These are phyloP conservation scores for Podaxis sp. DNA, from an alignment of 768 basidiomycete species.

Conservation along the genomic window DNA sequence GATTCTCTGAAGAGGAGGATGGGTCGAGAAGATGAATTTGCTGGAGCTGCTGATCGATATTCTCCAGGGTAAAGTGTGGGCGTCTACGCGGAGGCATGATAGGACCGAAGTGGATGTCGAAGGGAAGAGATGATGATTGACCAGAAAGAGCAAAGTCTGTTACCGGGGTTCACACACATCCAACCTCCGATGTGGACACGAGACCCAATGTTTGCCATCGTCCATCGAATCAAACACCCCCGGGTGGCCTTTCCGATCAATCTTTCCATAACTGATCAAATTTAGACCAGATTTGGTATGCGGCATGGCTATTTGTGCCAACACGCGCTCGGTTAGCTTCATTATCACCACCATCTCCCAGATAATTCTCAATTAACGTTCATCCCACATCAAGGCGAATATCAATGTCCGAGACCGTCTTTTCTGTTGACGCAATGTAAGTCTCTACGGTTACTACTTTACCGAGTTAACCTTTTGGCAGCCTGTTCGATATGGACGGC, in stretches of 20 bases:
- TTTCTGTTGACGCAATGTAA: conserved; percentile 45
- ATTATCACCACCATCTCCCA: conserved; percentile 13
- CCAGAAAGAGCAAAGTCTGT: conserved; percentile 18
- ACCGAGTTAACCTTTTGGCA: conserved; percentile 28
- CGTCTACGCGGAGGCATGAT: conserved; percentile 77
- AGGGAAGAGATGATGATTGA: conserved; percentile 15
- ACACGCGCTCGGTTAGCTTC: conserved; percentile 12
- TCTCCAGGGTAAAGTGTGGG: conserved; percentile 75
- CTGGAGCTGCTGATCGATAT: conserved; percentile 86
- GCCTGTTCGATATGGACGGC: conserved; percentile 83
- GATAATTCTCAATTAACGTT: conserved; percentile 2
- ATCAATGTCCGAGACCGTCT: conserved; percentile 33
- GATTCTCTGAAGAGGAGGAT: conserved; percentile 87
- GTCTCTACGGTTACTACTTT: conserved; percentile 18
- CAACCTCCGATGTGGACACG: conserved; percentile 20
- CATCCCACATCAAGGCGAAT: conserved; percentile 5
- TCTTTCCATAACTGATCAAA: neutral
- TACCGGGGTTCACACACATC: conserved; percentile 21
- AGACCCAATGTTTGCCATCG: conserved; percentile 35
- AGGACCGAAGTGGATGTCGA: conserved; percentile 22
- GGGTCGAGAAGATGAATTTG: conserved; percentile 89
- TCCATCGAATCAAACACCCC: conserved; percentile 34
- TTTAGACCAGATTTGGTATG: neutral
- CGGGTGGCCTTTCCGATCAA: conserved; percentile 11
- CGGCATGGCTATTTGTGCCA: neutral